A percentile compares a stretch with the other conserved stretches of the same genome.
Evolutionary conservation across 31 red algal genomes (phyloP).

Genomic region (Endocladia muricata): DNA sequence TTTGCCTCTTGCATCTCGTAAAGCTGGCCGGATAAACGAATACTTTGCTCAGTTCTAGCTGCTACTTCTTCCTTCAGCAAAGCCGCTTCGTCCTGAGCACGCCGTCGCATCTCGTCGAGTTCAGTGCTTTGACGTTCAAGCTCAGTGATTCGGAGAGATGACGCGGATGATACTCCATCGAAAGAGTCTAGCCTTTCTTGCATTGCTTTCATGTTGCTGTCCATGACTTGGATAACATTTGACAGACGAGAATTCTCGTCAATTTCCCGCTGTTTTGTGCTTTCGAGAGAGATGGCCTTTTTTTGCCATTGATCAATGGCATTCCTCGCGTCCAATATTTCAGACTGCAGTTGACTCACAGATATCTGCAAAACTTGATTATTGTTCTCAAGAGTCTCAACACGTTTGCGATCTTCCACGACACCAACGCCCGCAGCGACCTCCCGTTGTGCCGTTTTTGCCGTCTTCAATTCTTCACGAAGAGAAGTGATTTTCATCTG

Average conservation of each 20-base stretch:
- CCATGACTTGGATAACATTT: slow-evolving; percentile 17
- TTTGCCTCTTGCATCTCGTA: slow-evolving; percentile 54
- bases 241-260: slow-evolving; percentile 34
- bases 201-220: slow-evolving; percentile 8
- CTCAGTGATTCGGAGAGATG: slow-evolving; percentile 28
- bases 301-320: slow-evolving; percentile 35
- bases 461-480: slow-evolving; percentile 8
- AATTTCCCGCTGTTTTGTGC: slow-evolving; percentile 27
- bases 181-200: slow-evolving; percentile 4
- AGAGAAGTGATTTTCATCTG: slow-evolving; percentile 29
- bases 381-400: slow-evolving; percentile 22
- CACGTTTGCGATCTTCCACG: slow-evolving; percentile 4
- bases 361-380: neutral
- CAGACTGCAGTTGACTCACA: slow-evolving; percentile 10
- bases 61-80: slow-evolving; percentile 43
- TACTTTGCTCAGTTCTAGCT: slow-evolving; percentile 55
- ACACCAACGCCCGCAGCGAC: neutral
- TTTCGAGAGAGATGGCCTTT: slow-evolving; percentile 23
- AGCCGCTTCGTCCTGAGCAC: slow-evolving; percentile 33
- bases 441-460: too few relatives aligned
- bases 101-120: slow-evolving; percentile 43
- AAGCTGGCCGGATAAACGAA: slow-evolving; percentile 66
- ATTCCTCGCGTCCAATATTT: slow-evolving; percentile 32
- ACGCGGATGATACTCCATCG: neutral
- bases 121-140: slow-evolving; percentile 46